Evolutionary conservation across 352 stramenopile genomes (phyloP), one percentile per base, ranked within the genome.

Genomic region (Phytophthora gonapodyides): DNA sequence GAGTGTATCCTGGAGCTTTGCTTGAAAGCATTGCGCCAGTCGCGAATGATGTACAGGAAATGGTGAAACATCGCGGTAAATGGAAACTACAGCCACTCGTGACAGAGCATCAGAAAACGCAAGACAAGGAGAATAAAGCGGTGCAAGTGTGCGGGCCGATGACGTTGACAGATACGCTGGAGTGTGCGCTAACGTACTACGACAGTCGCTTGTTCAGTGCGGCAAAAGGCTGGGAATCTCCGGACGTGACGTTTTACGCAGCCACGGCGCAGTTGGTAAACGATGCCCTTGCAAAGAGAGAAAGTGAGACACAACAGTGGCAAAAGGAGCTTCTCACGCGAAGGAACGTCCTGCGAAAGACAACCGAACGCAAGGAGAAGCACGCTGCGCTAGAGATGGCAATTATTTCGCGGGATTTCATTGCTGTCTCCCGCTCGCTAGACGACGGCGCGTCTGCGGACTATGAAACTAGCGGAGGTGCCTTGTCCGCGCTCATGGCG

Each of bases 361-460:
- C 64, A 3, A 45, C 50, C 0, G 77, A 85, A 47, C 78, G 76
- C 12, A 61, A 75, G 5, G 49, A 43, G 8, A 66, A 91, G 15
- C 84, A 94, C 27, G 33, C 31, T 0, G 31, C 46, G 15, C 69
- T 94, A 3, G 82, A 90, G 3, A 6, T 9, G 10, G 67, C 76
- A 0, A 89, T 94, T 42, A 16, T 78, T 2, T 53, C 27, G 4
- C 70, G 71, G 0, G 72, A 84, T 56, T 94, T 90, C 48, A 8
- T 54, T 12, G 46, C 10, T 0, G 59, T 79, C 5, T 64, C 69
- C 0, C n/a, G 35, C 6, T 38, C 88, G 15, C 59, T 91, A n/a
- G 80, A 89, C 43, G 61, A 71, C 7, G 80, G 83, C 6, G 82
- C 82, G 3, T 89, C 83, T 33, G 74, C 80, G 7, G 84, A 94